Conservation (phyloP, 108 stramenopile species). For the Hondaea fermentalgiana region DNA sequence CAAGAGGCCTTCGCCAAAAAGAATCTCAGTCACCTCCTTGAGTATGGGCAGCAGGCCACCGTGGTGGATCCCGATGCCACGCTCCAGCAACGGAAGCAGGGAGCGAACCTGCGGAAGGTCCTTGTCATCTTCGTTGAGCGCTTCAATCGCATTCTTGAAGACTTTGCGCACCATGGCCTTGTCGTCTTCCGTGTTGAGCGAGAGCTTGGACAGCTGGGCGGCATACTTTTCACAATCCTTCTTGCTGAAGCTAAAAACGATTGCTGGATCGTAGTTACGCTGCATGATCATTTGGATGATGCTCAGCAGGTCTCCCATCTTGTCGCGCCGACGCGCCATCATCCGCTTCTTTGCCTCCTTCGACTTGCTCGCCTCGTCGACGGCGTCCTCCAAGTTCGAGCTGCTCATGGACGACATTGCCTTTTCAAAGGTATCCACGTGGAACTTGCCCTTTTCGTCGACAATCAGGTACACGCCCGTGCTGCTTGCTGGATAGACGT, state of each 20-base stretch:
- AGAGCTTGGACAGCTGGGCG: constrained; percentile 68
- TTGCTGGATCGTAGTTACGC: constrained; percentile 85
- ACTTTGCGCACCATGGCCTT: constrained; percentile 87
- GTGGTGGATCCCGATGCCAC: constrained; percentile 97
- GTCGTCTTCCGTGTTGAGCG: constrained; percentile 92
- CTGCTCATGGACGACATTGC: constrained; percentile 77
- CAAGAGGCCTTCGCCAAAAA: constrained; percentile 91
- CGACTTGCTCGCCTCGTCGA: not conserved
- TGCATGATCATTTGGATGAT: constrained; percentile 91
- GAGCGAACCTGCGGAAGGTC: constrained; percentile 87
- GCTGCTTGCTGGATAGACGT: constrained; percentile 82
- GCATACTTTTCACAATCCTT: constrained; percentile 90
- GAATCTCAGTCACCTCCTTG: constrained; percentile 97
- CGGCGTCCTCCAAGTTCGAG: constrained; percentile 17
- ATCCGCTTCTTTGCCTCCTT: constrained; percentile 54
- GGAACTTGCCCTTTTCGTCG: constrained; percentile 89
- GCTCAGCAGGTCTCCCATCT: constrained; percentile 70
- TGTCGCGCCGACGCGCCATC: constrained; percentile 31
- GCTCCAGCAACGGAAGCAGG: constrained; percentile 82
- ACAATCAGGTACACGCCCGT: constrained; percentile 94
- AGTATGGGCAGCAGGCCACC: constrained; percentile 97
- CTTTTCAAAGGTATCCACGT: constrained; percentile 86
- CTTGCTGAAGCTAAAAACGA: constrained; percentile 95
- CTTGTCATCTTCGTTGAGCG: constrained; percentile 86
- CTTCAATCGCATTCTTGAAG: constrained; percentile 85